Base-by-base conservation (phyloP, 495 filamentous ascomycete genomes). In the Penicillium soppii region DNA sequence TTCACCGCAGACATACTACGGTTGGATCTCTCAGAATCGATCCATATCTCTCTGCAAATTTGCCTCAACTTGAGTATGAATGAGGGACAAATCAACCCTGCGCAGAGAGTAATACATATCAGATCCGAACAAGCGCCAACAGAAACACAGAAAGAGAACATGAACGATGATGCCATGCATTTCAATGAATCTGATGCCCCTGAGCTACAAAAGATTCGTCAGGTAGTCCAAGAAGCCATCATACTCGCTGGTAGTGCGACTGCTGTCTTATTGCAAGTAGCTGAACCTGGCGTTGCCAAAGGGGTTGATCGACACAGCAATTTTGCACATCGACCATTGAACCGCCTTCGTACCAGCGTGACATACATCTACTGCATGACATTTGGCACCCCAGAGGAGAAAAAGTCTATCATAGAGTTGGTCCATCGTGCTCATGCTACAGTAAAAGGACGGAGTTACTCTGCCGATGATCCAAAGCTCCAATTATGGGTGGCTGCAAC, bases 401-500 rank as follows among this genome's bases (percentile, higher is more conserved):
- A 68, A 33, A 42, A 52, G 27, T 42, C 50, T 6, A 59, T 75
- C 29, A 59, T 71, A 23, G 61, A 69, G 13, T 65, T 70, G 54
- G 66, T 72, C 7, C 63, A 73, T 49, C 57, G 58, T 12, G 69
- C 65, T 1, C 68, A 76, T 41, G 47, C 57, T 0, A 21, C 58
- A 7, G 62, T 73, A n/a, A 57, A 61, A 15, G 69, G 71, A 0
- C 44, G 57, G 0, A 59, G 59, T 39, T 70, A 70, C 41, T 46
- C 48, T 20, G 72, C 71, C 25, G 47, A 73, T 37, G 68, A 73
- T 38, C 54, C 60, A 1, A 33, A 38, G 7, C 67, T 75, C 1
- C 72, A 77, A 39, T 54, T 74, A 10, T 77, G 71, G 72, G 69
- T 77, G 3, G 71, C 72, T 0, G 65, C 72, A 1, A 74, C 73